Percentiles rank a stretch among this genome's conserved stretches.
phyloP scores from a whole-genome alignment of 2,329 filamentous ascomycete genomes.

The Cladosporium sp. region DNA sequence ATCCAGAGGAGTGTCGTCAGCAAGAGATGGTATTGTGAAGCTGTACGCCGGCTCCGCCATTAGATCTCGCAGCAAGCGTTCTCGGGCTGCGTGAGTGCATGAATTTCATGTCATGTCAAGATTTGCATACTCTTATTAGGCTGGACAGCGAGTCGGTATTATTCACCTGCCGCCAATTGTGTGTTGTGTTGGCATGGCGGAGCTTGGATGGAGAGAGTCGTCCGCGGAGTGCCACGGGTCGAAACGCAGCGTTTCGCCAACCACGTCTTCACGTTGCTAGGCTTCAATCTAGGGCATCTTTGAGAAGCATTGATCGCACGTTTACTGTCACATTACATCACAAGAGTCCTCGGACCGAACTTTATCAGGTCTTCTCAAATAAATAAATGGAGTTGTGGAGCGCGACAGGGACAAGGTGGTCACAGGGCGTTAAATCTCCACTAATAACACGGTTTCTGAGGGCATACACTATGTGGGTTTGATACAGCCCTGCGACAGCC shows the following conservation, averaged over 20 bases:
- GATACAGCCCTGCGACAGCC: not conserved
- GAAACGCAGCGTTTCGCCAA: not conserved
- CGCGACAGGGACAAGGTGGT: not conserved
- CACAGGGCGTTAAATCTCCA: not conserved
- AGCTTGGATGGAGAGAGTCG: not conserved
- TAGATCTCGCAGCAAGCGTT: not conserved
- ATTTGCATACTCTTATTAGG: not conserved
- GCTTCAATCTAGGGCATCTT: not conserved
- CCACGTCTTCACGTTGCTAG: not conserved
- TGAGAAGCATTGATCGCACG: not conserved
- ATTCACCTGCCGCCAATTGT: not conserved
- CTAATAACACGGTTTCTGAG: not conserved
- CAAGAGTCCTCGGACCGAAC: not conserved
- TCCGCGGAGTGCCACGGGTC: not conserved
- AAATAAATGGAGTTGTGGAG: not conserved
- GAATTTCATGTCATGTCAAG: not conserved
- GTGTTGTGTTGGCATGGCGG: not conserved
- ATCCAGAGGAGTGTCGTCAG: conserved; percentile 74
- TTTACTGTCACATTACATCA: not conserved
- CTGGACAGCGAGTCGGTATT: not conserved
- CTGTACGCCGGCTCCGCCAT: conserved; percentile 37
- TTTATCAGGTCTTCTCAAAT: not conserved
- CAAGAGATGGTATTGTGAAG: conserved; percentile 80
- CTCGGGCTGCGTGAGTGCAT: not conserved
- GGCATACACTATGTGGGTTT: not conserved